Base-by-base conservation (phyloP, 441 rosid genomes). In the Populus tomentosa region DNA sequence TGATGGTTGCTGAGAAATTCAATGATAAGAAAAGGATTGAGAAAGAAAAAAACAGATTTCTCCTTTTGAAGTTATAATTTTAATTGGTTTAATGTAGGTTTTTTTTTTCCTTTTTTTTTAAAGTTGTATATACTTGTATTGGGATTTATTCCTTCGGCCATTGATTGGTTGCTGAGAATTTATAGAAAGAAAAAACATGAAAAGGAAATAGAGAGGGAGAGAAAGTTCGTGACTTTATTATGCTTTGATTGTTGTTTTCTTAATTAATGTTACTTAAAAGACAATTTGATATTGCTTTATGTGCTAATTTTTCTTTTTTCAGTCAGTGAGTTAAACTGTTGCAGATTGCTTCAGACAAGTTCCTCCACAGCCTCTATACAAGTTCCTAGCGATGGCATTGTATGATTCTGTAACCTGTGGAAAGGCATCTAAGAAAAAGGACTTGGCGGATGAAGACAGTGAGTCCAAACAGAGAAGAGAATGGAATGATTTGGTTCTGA, bases 351-450 rank as follows among this genome's bases (percentile, higher is more conserved):
- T 50, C 6, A 50, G 59, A 16, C 7, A 50, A 14, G 59, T 50
- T 50, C 59, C 88, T 32, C 53, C 61, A 1, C 78, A 84, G 70
- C 97, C 97, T 75, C 78, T 92, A 73, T 87, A 82, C 89, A 88
- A 82, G 80, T 82, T 77, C 69, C 82, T 94, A 10, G 90, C 92
- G 63, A 87, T 78, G 11, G 88, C 87, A 59, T 36, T 94, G 73
- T 33, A 83, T 71, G 81, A 84, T 5, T 88, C 88, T 14, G 75
- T 90, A 68, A 75, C 32, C 74, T 87, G 79, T 35, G 85, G 86
- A 36, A 81, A 59, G 30, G 30, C 69, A 36, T 69, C 75, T 16
- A 79, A 77, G 69, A 79, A 76, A 20, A 66, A 75, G 1, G 90
- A 28, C 30, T 28, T 28, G 30, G 30, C 30, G 30, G 30, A 28